Evolutionary conservation across 2,329 filamentous ascomycete species (phyloP).

Genomic region (Sarocladium strictum): DNA sequence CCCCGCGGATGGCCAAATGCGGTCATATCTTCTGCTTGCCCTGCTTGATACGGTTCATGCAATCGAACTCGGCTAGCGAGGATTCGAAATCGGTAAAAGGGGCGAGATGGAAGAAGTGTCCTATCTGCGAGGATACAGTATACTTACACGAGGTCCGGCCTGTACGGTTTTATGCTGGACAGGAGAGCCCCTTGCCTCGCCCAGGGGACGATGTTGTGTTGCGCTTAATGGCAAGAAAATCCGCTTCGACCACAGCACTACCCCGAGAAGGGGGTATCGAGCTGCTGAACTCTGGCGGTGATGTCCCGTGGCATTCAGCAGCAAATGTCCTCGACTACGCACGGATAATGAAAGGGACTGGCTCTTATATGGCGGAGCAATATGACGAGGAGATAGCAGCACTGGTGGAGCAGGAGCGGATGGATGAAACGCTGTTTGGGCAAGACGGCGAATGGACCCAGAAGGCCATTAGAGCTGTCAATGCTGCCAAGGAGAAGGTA

Average conservation of each 20-base stretch:
- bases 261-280: constrained; percentile 75
- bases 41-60: constrained; percentile 93
- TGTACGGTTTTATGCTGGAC: constrained; percentile 84
- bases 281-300: constrained; percentile 60
- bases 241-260: constrained; percentile 78
- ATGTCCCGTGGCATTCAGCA: constrained; percentile 91
- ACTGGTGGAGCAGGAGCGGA: constrained; percentile 69
- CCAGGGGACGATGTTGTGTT: constrained; percentile 88
- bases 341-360: constrained; percentile 88
- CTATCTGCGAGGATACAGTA: constrained; percentile 91
- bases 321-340: constrained; percentile 94
- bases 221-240: constrained; percentile 73
- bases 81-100: constrained; percentile 61
- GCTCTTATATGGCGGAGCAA: constrained; percentile 78
- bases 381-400: constrained; percentile 74
- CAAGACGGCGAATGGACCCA: constrained; percentile 91
- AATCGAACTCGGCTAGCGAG: constrained; percentile 69
- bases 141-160: constrained; percentile 86
- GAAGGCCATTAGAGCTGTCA: constrained; percentile 72
- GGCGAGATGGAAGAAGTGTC: constrained; percentile 86
- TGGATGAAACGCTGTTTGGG: constrained; percentile 86
- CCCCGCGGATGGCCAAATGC: constrained; percentile 93
- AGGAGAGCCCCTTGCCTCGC: constrained; percentile 73
- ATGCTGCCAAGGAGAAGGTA: constrained; percentile 69
- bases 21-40: constrained; percentile 96